phyloP scores from a whole-genome alignment of 371 early-diverging fungal genomes.

The Pancytospora philotis region DNA sequence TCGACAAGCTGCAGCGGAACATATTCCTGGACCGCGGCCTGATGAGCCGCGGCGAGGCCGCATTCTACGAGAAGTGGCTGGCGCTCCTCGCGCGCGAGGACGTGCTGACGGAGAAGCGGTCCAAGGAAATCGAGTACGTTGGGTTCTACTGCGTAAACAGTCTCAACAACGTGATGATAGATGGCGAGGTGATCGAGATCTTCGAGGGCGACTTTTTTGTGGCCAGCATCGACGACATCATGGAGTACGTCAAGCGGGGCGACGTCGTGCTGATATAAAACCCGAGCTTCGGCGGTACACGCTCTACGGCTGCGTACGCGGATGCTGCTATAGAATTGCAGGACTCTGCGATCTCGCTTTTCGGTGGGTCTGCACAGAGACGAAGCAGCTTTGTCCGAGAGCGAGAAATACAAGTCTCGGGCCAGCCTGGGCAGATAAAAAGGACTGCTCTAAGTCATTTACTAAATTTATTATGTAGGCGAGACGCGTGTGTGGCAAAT shows the following conservation, averaged over 20 bases:
- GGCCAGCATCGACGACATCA: constrained; percentile 36
- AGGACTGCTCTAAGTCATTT: background rate
- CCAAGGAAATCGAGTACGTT: constrained; percentile 26
- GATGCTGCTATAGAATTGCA: background rate
- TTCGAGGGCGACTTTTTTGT: constrained; percentile 50
- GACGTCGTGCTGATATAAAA: constrained; percentile 33
- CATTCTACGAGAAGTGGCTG: constrained; percentile 17
- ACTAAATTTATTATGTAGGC: background rate
- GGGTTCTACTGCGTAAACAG: constrained; percentile 42
- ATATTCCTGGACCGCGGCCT: constrained; percentile 7
- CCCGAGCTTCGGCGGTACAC: background rate
- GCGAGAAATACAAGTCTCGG: background rate
- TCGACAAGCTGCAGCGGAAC: constrained; percentile 44
- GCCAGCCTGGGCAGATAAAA: background rate
- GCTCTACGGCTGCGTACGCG: background rate
- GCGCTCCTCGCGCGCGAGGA: constrained; percentile 12
- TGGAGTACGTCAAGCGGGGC: constrained; percentile 14
- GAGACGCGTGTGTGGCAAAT: background rate
- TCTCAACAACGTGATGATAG: constrained; percentile 30
- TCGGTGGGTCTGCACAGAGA: background rate
- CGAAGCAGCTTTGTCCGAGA: background rate
- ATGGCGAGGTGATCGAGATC: constrained; percentile 46
- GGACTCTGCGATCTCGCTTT: background rate
- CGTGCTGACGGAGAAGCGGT: constrained; percentile 3
- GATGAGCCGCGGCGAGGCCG: constrained; percentile 25